Percentiles rank a stretch among this genome's conserved stretches.
Conservation (phyloP, 2,329 filamentous ascomycete genomes). For the Fusarium mexicanum region DNA sequence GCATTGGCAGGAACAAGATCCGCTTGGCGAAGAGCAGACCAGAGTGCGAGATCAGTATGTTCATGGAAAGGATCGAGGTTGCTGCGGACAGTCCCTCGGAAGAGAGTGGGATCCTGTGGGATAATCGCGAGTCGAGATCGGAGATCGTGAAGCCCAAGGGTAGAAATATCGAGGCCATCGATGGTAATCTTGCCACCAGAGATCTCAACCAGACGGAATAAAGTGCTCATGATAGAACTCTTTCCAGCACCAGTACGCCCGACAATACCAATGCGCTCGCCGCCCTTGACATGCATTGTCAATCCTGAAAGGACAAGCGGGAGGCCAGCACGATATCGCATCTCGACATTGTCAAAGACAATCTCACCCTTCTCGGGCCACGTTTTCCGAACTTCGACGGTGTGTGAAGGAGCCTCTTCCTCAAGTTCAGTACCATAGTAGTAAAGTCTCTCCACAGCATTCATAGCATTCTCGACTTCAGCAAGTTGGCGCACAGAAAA, state of each 20-base stretch:
- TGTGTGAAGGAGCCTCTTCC: conserved; percentile 86
- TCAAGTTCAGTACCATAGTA: conserved; percentile 90
- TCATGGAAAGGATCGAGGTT: conserved; percentile 86
- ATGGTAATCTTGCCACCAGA: conserved; percentile 70
- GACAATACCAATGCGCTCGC: conserved; percentile 83
- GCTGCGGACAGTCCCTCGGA: conserved; percentile 80
- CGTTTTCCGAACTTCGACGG: conserved; percentile 72
- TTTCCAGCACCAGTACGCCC: conserved; percentile 86
- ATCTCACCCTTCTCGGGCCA: conserved; percentile 93
- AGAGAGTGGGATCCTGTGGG: conserved; percentile 84
- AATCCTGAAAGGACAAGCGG: conserved; percentile 78
- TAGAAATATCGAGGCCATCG: conserved; percentile 75
- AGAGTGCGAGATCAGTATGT: conserved; percentile 80
- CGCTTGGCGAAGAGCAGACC: conserved; percentile 80
- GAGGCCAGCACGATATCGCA: conserved; percentile 78
- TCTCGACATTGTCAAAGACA: conserved; percentile 76
- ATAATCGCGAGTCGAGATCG: conserved; percentile 83
- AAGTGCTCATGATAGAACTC: conserved; percentile 82
- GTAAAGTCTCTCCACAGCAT: conserved; percentile 89
- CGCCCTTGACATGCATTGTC: conserved; percentile 75
- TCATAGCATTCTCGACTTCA: conserved; percentile 98
- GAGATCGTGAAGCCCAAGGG: conserved; percentile 77
- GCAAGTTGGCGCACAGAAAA: conserved; percentile 94
- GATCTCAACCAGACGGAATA: conserved; percentile 79
- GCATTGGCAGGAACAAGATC: conserved; percentile 71